Percentiles rank a stretch among this genome's conserved stretches.
These are phyloP conservation scores for Myriangium duriaei DNA, from an alignment of 2,329 filamentous ascomycete genomes.

Conservation along the genomic window DNA sequence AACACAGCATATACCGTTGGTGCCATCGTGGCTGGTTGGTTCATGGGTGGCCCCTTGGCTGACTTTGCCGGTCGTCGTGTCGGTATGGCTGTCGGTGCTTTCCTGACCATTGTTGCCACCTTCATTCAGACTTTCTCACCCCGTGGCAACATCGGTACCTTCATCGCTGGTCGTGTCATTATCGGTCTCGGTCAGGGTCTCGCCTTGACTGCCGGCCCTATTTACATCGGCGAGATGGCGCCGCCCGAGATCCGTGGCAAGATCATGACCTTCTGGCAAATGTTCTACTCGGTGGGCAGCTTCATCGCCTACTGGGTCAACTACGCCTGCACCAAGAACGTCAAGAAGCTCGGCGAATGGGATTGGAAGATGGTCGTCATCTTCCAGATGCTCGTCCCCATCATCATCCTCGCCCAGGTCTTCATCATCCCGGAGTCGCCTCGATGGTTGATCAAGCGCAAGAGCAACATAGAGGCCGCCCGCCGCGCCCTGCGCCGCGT, in stretches of 20 bases:
- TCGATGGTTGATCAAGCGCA: conserved; percentile 55
- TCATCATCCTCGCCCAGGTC: conserved; percentile 48
- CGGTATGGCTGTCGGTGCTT: conserved; percentile 53
- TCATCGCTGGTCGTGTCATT: conserved; percentile 55
- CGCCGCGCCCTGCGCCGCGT: conserved; percentile 45
- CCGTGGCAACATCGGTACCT: conserved; percentile 47
- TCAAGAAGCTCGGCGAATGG: conserved; percentile 42
- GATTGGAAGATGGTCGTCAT: conserved; percentile 61
- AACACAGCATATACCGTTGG: conserved; percentile 62
- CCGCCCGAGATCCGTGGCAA: conserved; percentile 52
- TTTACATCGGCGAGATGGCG: conserved; percentile 58
- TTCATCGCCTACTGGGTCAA: conserved; percentile 57
- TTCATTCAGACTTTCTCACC: conserved; percentile 57
- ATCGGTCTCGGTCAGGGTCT: conserved; percentile 60
- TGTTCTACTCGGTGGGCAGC: conserved; percentile 53
- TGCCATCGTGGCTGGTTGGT: conserved; percentile 57
- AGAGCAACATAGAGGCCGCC: conserved; percentile 47
- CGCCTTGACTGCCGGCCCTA: conserved; percentile 51
- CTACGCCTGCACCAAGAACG: conserved; percentile 48
- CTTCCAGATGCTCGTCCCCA: conserved; percentile 57
- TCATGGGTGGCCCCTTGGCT: conserved; percentile 50
- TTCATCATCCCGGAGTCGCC: conserved; percentile 58
- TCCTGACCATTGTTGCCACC: conserved; percentile 54
- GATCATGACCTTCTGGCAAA: conserved; percentile 59
- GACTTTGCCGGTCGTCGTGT: conserved; percentile 29